phyloP scores from a whole-genome alignment of 2,329 filamentous ascomycete species.

The Diaporthe caulivora region DNA sequence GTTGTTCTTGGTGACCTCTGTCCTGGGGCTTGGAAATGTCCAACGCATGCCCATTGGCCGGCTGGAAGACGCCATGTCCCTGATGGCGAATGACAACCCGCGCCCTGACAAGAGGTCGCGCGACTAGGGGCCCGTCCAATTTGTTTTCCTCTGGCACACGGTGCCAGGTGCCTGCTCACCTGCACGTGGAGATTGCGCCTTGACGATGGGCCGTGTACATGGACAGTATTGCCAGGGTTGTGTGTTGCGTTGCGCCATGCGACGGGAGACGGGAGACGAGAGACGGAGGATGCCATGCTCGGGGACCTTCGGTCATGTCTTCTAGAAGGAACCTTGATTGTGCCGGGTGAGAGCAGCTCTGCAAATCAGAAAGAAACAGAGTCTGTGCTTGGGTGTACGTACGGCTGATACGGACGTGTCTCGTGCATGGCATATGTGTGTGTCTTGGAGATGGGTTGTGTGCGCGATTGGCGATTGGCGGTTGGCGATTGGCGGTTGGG shows the following conservation, averaged over 20 bases:
- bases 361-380: not conserved
- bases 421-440: not conserved
- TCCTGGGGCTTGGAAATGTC: not conserved
- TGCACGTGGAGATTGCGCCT: slow-evolving; percentile 22
- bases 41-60: not conserved
- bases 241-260: slow-evolving; percentile 15
- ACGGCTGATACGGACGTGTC: not conserved
- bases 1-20: not conserved
- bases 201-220: no score
- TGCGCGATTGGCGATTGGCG: no score
- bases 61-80: slow-evolving; percentile 27
- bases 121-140: no score
- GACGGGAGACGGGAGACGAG: slow-evolving; percentile 13
- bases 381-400: slow-evolving; percentile 21
- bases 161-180: not conserved
- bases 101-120: no score
- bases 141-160: no score
- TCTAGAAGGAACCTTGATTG: slow-evolving; percentile 22
- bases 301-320: slow-evolving; percentile 6
- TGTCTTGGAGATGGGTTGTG: not conserved
- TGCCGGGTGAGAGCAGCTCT: no score
- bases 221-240: no score
- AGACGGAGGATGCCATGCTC: slow-evolving; percentile 5
- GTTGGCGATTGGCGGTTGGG: no score
- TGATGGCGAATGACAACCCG: not conserved